phyloP scores from a whole-genome alignment of 306 rosid genomes.

The Trifolium repens region DNA sequence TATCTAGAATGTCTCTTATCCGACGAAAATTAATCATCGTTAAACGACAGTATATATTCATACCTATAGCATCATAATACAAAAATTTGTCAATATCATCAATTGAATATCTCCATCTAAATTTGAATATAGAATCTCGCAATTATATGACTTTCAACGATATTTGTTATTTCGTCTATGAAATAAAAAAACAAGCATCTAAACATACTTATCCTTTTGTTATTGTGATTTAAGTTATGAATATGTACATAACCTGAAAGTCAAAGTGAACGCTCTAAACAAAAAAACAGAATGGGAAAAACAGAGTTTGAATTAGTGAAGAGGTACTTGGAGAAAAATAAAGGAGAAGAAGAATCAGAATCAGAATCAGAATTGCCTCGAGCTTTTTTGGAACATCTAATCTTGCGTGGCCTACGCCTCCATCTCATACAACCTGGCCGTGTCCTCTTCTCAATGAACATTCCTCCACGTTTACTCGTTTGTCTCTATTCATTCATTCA shows the following conservation, averaged over 20 bases:
- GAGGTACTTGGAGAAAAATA: conserved; percentile 48
- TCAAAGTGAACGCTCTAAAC: neutral
- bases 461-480: conserved; percentile 68
- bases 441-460: conserved; percentile 66
- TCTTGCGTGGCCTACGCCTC: conserved; percentile 52
- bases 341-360: conserved; percentile 41
- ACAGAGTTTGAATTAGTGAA: conserved; percentile 48
- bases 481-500: too few relatives aligned
- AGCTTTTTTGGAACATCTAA: conserved; percentile 58
- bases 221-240: neutral
- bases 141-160: too few relatives aligned
- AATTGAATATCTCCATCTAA: too few relatives aligned
- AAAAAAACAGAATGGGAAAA: neutral
- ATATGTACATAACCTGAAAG: neutral
- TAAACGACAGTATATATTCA: too few relatives aligned
- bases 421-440: conserved; percentile 70
- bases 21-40: too few relatives aligned
- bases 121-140: too few relatives aligned
- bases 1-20: too few relatives aligned
- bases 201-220: too few relatives aligned
- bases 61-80: too few relatives aligned
- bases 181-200: too few relatives aligned
- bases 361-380: conserved; percentile 56
- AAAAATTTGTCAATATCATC: too few relatives aligned
- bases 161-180: too few relatives aligned